Base-by-base conservation (phyloP, 139 green algal species). In the Nannochloris sp. region DNA sequence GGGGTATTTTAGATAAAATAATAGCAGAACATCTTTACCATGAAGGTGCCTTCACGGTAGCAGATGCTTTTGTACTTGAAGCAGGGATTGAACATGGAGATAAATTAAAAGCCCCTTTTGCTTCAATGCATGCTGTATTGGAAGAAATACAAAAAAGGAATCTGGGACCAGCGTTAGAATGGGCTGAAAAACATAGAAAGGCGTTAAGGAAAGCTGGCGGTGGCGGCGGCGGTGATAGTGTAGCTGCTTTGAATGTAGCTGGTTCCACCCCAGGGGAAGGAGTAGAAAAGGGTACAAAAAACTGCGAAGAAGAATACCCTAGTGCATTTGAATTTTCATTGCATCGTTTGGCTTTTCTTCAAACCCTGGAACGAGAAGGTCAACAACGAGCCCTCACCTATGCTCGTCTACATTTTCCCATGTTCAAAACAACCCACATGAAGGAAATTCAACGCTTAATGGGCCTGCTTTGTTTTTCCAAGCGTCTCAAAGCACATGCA, bases 21-120 rank as follows among this genome's bases (percentile, higher is more conserved):
- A 81, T 98, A 8, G 82, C 82, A 4, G 78, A 96, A 73, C 92
- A 97, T 65, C 65, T 97, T 3, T 97, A 85, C 68, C 80, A 90
- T 4, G 78, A 93, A 54, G 92, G 91, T 1, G 70, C 75, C 10
- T 96, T 96, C 65, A 70, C 85, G 23, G 61, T 96, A 19, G 92
- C 79, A 5, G 83, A 96, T 37, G 31, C 35, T 9, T 91, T 97
- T 71, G 74, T 78, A 1, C 46, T 64, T 14, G 92, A 97, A 60
- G 88, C 92, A 4, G 71, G 71, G 0, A 57, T 97, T 10, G 27
- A 38, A 30, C 38, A 69, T 23, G 69, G 66, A 0, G 64, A 78
- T 3, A 60, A 54, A 2, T 64, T 95, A 13, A 82, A 80, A 60
- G 51, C 57, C 45, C 83, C 79, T 7, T 96, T 89, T 66, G 44